Evolutionary conservation across 345 rosid species (phyloP), one percentile per base, ranked within the genome.

Genomic region (Corchorus olitorius): DNA sequence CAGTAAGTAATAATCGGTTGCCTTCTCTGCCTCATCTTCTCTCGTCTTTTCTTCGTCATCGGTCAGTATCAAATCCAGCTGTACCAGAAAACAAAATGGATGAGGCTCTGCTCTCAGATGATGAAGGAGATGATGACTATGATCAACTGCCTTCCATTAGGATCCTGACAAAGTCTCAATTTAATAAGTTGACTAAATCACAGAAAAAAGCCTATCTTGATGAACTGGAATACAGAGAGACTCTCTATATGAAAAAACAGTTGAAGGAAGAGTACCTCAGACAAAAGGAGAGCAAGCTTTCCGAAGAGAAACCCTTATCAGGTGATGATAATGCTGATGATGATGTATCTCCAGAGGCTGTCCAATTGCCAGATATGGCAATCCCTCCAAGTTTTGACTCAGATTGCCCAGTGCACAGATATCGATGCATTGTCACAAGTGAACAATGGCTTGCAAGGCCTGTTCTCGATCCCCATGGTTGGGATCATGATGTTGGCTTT

Each of bases 401-500:
- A 1, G 92, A 89, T 75, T 90, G 83, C 76, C 90, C 86, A 0
- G 75, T 83, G 6, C 91, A 93, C 81, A 84, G 94, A 77, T 96
- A 92, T 74, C 88, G 92, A 46, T 83, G 91, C 73, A 72, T 91
- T 73, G 87, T 81, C 13, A 78, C 87, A 43, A 65, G 84, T 75
- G 93, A 96, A 53, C 88, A 84, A 79, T 87, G 89, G 89, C 81
- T 89, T 73, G 84, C 72, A 59, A 88, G 97, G 84, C 98, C 98
- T 70, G 97, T 96, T 79, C 90, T 88, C 75, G 94, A 96, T 80
- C 92, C 94, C 70, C 93, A 91, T 58, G 98, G 99, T 17, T 93
- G 98, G 99, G 99, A 96, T 86, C 92, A 87, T 49, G 99, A 93
- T 80, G 93, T 93, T 15, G 93, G 99, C 15, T 96, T 93, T 72